Base-by-base conservation (phyloP, 306 rosid genomes). In the Pachyrhizus erosus region DNA sequence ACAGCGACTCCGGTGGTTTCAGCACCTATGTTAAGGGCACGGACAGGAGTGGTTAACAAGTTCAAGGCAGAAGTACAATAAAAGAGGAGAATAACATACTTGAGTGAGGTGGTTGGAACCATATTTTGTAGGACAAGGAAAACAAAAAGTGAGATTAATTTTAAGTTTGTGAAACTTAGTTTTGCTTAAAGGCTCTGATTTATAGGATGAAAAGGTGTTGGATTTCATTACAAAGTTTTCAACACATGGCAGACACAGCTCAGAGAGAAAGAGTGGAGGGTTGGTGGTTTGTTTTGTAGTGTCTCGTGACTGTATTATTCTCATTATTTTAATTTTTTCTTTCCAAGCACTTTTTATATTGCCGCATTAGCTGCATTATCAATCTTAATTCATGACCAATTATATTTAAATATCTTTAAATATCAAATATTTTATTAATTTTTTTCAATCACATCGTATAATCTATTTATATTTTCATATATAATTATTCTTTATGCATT, bases 1-100 rank as follows among this genome's bases (percentile, higher is more conserved):
- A 89, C 77, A 29, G 97, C 83, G 21, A 88, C 81, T 75, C 85
- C 96, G 2, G 91, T 76, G 83, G 87, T 87, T 84, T 91, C 90
- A 85, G 89, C 89, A 34, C 97, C 97, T 13, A 96, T 80, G 78
- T 93, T 93, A 46, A 96, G 98, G 31, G 93, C 95, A 75, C 5
- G 58, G 10, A 70, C 55, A 64, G 84, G 85, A 66, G 73, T 64
- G 49, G 79, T 45, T 11, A 69, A 79, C 13, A 85, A 49, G 81
- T 33, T 77, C 29, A 86, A 67, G 46, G 52, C 64, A 73, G 80
- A 21, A 18, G 82, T 14, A 77, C 58, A 80, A 75, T 18, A 57
- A 29, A 80, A 67, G 43, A 83, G 51, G 52, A 57, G 13, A 85
- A 52, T 40, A 72, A 3, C 81, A 54, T 69, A 86, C 76, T 81